These are phyloP conservation scores for Euphrasia arctica DNA, from an alignment of 305 asterid genomes.

Conservation along the genomic window DNA sequence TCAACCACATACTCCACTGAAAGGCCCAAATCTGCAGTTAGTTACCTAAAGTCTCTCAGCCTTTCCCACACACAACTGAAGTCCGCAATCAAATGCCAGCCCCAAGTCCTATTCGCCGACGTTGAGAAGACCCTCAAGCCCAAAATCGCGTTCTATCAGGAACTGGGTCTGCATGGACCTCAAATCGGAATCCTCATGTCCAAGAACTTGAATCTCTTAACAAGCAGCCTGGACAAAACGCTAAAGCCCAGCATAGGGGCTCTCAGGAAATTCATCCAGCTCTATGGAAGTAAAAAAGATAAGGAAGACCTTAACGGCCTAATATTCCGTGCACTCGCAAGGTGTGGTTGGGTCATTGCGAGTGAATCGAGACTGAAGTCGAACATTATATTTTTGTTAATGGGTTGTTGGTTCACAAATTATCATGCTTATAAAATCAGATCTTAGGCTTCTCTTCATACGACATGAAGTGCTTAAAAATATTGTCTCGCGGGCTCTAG, in stretches of 20 bases:
- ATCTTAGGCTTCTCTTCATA: slow-evolving; percentile 10
- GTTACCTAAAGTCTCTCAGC: slow-evolving; percentile 16
- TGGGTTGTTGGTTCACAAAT: slow-evolving; percentile 24
- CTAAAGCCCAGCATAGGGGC: slow-evolving; percentile 34
- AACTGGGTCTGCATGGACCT: slow-evolving; percentile 10
- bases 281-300: slow-evolving; percentile 8
- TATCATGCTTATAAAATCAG: slow-evolving; percentile 19
- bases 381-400: slow-evolving; percentile 20
- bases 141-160: slow-evolving; percentile 25
- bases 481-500: slow-evolving; percentile 28
- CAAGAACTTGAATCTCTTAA: slow-evolving; percentile 26
- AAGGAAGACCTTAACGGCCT: slow-evolving; percentile 4
- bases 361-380: slow-evolving; percentile 21
- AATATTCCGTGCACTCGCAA: slow-evolving; percentile 26
- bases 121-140: slow-evolving; percentile 36
- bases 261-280: slow-evolving; percentile 27
- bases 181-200: slow-evolving; percentile 31
- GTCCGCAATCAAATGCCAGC: slow-evolving; percentile 14
- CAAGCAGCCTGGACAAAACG: slow-evolving; percentile 30
- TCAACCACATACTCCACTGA: not conserved
- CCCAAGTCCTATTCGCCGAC: slow-evolving; percentile 28
- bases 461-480: slow-evolving; percentile 11
- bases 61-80: slow-evolving; percentile 34
- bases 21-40: slow-evolving; percentile 9
- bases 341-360: slow-evolving; percentile 23